These are phyloP conservation scores for Macaranga tanarius DNA, from an alignment of 441 rosid species.

Conservation along the genomic window DNA sequence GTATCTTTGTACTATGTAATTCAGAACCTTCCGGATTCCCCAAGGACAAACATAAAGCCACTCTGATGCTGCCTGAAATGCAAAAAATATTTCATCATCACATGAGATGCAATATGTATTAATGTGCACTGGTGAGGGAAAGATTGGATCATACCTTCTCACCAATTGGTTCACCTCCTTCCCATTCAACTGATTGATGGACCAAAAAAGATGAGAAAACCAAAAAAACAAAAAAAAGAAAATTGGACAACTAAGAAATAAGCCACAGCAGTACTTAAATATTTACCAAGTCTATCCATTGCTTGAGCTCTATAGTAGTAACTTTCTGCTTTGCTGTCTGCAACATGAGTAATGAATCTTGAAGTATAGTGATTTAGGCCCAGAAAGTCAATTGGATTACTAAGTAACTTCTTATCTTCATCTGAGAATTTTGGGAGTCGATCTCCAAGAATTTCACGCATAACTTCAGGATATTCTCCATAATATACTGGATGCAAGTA, in stretches of 20 bases:
- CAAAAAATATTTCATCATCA: conserved; percentile 20
- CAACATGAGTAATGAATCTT: conserved; percentile 61
- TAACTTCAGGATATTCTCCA: conserved; percentile 81
- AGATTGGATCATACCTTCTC: conserved; percentile 49
- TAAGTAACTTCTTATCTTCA: conserved; percentile 62
- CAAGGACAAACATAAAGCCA: conserved; percentile 95
- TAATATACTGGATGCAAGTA: conserved; percentile 70
- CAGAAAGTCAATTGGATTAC: conserved; percentile 63
- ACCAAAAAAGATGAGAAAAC: too few species aligned
- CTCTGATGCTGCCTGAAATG: conserved; percentile 83
- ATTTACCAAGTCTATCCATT: conserved; percentile 60
- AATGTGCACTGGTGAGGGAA: conserved; percentile 13
- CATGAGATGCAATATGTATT: conserved; percentile 5
- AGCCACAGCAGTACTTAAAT: neutral
- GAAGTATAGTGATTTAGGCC: conserved; percentile 88
- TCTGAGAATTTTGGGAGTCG: conserved; percentile 68
- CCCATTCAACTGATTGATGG: conserved; percentile 59
- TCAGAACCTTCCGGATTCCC: conserved; percentile 79
- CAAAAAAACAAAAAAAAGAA: neutral
- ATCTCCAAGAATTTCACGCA: conserved; percentile 63
- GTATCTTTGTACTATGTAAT: conserved; percentile 60
- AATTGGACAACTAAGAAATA: neutral
- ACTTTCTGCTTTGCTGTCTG: conserved; percentile 42
- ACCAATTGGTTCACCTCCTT: conserved; percentile 77
- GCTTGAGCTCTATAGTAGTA: conserved; percentile 55